A percentile compares a stretch with the other conserved stretches of the same genome.
These are phyloP conservation scores for Coriaria nepalensis DNA, from an alignment of 306 rosid genomes.

Conservation along the genomic window DNA sequence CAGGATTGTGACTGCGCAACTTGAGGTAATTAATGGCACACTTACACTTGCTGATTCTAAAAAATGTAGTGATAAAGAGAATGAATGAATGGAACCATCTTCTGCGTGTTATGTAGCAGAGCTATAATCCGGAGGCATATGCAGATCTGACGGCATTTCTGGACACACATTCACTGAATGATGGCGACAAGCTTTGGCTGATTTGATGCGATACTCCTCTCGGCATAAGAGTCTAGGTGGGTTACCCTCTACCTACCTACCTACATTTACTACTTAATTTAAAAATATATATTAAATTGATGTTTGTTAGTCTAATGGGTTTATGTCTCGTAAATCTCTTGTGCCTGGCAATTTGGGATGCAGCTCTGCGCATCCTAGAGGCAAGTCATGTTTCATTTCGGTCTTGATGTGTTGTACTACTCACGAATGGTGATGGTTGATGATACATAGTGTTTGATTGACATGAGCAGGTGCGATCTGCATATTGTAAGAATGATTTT, in stretches of 20 bases:
- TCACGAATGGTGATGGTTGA: no score
- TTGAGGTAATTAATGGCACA: slow-evolving; percentile 39
- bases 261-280: neutral
- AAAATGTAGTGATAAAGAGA: no score
- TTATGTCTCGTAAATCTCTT: no score
- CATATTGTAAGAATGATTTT: slow-evolving; percentile 74
- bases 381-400: slow-evolving; percentile 19
- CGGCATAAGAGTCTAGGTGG: slow-evolving; percentile 78
- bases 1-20: slow-evolving; percentile 70
- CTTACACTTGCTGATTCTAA: neutral
- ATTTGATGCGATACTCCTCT: slow-evolving; percentile 76
- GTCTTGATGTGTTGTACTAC: neutral
- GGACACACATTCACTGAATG: slow-evolving; percentile 51
- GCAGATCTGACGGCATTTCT: slow-evolving; percentile 69
- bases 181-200: slow-evolving; percentile 84
- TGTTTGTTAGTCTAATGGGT: no score
- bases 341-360: slow-evolving; percentile 12
- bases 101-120: slow-evolving; percentile 24
- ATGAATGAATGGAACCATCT: no score
- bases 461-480: slow-evolving; percentile 56
- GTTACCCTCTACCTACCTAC: no score
- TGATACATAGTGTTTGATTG: neutral
- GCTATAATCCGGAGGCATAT: slow-evolving; percentile 79
- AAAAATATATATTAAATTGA: no score
- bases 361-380: slow-evolving; percentile 89